Evolutionary conservation across 768 basidiomycete genomes (phyloP).

Genomic region (Exsudoporus frostii): DNA sequence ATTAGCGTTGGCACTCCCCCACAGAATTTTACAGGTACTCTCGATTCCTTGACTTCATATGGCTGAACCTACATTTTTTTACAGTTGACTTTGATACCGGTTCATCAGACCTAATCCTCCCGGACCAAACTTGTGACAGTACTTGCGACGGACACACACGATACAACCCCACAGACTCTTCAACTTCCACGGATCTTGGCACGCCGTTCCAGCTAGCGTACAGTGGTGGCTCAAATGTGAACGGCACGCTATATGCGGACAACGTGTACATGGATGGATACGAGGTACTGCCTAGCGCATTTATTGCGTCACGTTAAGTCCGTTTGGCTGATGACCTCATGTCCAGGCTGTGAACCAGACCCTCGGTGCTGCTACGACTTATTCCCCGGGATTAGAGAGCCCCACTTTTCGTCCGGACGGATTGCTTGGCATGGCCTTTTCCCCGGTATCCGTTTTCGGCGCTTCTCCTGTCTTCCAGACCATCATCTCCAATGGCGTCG

Average conservation of each 20-base stretch:
- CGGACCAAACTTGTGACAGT: conserved; percentile 25
- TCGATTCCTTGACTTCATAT: not conserved
- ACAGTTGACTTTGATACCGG: conserved; percentile 56
- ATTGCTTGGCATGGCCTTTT: conserved; percentile 43
- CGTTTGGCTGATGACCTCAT: not conserved
- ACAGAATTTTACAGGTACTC: conserved; percentile 38
- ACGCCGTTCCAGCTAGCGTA: conserved; percentile 34
- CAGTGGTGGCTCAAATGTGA: conserved; percentile 37
- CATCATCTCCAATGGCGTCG: conserved; percentile 36
- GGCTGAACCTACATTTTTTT: not conserved
- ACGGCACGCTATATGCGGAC: conserved; percentile 42
- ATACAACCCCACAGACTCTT: conserved; percentile 30
- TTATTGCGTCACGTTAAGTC: conserved; percentile 2
- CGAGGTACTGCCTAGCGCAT: conserved; percentile 24
- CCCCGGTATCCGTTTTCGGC: conserved; percentile 33
- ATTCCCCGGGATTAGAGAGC: conserved; percentile 31
- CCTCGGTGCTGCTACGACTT: conserved; percentile 42
- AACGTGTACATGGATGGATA: conserved; percentile 40
- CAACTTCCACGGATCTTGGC: conserved; percentile 29
- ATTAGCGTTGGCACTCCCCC: conserved; percentile 49
- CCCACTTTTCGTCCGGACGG: conserved; percentile 37
- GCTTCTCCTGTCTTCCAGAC: conserved; percentile 44
- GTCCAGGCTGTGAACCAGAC: conserved; percentile 37
- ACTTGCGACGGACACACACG: conserved; percentile 32
- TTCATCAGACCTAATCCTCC: conserved; percentile 48